Conservation (phyloP, 768 basidiomycete genomes). For the Leccinellum albellum region DNA sequence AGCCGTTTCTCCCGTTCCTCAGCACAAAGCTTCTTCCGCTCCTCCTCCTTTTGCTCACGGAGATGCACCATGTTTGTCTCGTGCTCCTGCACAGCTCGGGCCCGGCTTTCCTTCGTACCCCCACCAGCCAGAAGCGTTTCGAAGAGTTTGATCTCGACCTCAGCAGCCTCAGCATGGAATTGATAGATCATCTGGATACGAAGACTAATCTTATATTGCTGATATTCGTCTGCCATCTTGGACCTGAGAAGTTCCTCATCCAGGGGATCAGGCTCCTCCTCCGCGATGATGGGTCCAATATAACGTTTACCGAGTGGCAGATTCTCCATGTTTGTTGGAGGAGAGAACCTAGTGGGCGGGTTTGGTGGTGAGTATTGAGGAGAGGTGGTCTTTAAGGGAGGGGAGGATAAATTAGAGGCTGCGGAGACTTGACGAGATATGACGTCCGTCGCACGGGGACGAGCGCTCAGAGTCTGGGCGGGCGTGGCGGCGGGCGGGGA, state of each 20-base stretch:
- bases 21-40: conserved; percentile 29
- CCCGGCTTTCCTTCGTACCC: conserved; percentile 29
- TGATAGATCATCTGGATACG: conserved; percentile 35
- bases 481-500: background rate
- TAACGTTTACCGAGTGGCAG: conserved; percentile 29
- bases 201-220: conserved; percentile 28
- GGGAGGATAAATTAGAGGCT: conserved; percentile 22
- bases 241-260: conserved; percentile 29
- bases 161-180: conserved; percentile 29
- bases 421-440: conserved; percentile 29
- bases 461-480: conserved; percentile 13
- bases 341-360: conserved; percentile 24
- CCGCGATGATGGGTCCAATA: conserved; percentile 28
- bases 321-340: conserved; percentile 17
- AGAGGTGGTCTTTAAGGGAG: conserved; percentile 16
- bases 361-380: conserved; percentile 29
- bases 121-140: conserved; percentile 22
- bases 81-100: conserved; percentile 29
- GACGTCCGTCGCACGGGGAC: conserved; percentile 27
- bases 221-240: conserved; percentile 33
- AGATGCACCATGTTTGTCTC: conserved; percentile 32
- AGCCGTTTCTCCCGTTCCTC: conserved; percentile 28
- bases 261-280: conserved; percentile 27
- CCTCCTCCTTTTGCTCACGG: conserved; percentile 31
- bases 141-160: conserved; percentile 30